phyloP scores from a whole-genome alignment of 768 basidiomycete genomes.

The Mycena pura region DNA sequence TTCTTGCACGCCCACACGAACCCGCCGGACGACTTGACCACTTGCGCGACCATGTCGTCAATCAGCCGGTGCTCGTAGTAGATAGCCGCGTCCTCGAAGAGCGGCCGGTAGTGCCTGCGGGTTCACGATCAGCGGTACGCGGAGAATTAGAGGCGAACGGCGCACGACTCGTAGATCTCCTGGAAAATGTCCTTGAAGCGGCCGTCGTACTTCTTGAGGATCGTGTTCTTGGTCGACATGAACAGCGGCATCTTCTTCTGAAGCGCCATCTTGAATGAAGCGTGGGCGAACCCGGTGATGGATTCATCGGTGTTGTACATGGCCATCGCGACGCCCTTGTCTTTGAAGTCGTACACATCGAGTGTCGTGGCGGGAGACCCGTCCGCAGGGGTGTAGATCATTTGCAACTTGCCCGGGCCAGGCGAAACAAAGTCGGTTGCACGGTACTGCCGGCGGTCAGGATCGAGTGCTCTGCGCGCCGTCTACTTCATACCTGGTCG shows the following conservation, averaged over 20 bases:
- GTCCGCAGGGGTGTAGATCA: slow-evolving; percentile 85
- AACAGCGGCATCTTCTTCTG: slow-evolving; percentile 85
- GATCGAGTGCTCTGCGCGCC: no score
- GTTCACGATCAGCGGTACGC: background rate
- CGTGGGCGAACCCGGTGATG: slow-evolving; percentile 94
- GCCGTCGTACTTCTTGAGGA: slow-evolving; percentile 97
- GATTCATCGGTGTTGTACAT: slow-evolving; percentile 99
- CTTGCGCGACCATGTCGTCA: slow-evolving; percentile 99
- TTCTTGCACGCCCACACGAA: slow-evolving; percentile 82
- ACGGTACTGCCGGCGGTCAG: slow-evolving; percentile 66
- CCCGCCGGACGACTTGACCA: slow-evolving; percentile 94
- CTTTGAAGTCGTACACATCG: slow-evolving; percentile 94
- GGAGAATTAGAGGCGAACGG: slow-evolving; percentile 27
- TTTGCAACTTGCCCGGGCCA: slow-evolving; percentile 91
- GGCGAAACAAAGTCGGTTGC: slow-evolving; percentile 93
- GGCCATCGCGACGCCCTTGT: slow-evolving; percentile 89
- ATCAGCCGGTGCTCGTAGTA: slow-evolving; percentile 97
- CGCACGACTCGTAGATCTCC: slow-evolving; percentile 89
- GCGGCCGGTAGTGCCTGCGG: slow-evolving; percentile 67
- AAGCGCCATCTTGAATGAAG: slow-evolving; percentile 96
- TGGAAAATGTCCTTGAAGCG: slow-evolving; percentile 99
- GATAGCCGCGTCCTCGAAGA: slow-evolving; percentile 73
- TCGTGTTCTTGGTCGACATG: slow-evolving; percentile 98
- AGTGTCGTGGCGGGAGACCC: slow-evolving; percentile 72
- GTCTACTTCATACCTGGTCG: slow-evolving; percentile 68